phyloP scores from a whole-genome alignment of 495 filamentous ascomycete species.

The Talaromyces trachyspermus region DNA sequence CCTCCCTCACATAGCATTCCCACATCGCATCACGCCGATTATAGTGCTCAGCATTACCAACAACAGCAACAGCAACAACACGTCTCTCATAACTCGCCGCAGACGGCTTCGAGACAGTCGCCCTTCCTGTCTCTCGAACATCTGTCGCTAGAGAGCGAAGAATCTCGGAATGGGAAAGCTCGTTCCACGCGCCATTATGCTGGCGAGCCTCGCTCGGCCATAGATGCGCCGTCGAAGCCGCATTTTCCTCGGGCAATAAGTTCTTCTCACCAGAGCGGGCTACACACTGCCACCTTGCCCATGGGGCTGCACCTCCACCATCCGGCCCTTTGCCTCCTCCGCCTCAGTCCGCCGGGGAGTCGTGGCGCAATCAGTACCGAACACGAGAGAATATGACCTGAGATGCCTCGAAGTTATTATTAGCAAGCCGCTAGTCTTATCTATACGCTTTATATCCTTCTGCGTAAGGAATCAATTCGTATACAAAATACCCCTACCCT shows the following conservation, averaged over 20 bases:
- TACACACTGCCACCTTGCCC: slow-evolving; percentile 33
- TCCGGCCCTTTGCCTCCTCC: slow-evolving; percentile 33
- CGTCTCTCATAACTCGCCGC: slow-evolving; percentile 19
- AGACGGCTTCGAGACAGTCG: slow-evolving; percentile 21
- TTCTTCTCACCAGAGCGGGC: slow-evolving; percentile 31
- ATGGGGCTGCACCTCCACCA: slow-evolving; percentile 35
- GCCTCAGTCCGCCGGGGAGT: slow-evolving; percentile 25
- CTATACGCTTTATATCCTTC: too few relatives aligned
- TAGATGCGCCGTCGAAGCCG: slow-evolving; percentile 28
- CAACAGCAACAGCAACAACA: slow-evolving; percentile 6
- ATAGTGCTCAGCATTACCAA: background rate
- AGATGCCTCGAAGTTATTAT: background rate
- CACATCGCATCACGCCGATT: slow-evolving; percentile 5
- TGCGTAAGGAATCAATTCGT: too few relatives aligned
- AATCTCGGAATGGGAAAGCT: slow-evolving; percentile 16
- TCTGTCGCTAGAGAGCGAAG: slow-evolving; percentile 30
- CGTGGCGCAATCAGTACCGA: slow-evolving; percentile 27
- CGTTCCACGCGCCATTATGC: slow-evolving; percentile 29
- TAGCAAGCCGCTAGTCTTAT: background rate
- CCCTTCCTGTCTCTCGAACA: slow-evolving; percentile 33
- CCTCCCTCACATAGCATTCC: slow-evolving; percentile 13
- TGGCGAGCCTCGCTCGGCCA: slow-evolving; percentile 30
- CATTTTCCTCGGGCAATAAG: slow-evolving; percentile 33
- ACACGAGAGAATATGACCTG: slow-evolving; percentile 17
- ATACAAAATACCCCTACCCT: background rate